Evolutionary conservation across 345 rosid species (phyloP).

Genomic region (Hibiscus syriacus): DNA sequence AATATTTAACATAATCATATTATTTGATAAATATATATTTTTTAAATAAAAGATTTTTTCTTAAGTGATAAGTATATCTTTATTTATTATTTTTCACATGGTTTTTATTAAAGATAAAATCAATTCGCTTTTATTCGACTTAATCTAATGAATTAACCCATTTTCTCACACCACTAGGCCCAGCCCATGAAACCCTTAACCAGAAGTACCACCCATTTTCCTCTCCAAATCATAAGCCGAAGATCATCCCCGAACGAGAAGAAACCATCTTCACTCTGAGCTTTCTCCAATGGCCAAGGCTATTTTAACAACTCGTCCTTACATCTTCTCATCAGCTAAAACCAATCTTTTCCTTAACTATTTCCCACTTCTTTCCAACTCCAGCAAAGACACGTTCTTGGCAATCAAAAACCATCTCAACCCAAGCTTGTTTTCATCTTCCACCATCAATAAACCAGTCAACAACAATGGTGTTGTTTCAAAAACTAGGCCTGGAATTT

Average conservation of each 20-base stretch:
- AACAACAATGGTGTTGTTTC: conserved; percentile 9
- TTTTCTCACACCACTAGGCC: too few species aligned
- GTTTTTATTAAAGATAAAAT: too few species aligned
- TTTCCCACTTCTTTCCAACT: neutral
- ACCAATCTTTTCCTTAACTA: neutral
- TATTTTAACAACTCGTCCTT: neutral
- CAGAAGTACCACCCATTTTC: neutral
- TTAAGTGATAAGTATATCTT: too few species aligned
- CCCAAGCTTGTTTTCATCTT: neutral
- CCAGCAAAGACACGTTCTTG: neutral
- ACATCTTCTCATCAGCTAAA: neutral
- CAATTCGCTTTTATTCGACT: too few species aligned
- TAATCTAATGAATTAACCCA: too few species aligned
- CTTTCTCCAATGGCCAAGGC: neutral
- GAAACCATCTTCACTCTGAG: neutral
- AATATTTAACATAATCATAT: too few species aligned
- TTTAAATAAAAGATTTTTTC: too few species aligned
- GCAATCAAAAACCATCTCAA: too few species aligned
- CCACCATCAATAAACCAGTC: conserved; percentile 14
- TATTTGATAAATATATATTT: too few species aligned
- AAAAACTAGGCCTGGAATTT: conserved; percentile 24
- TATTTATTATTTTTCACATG: too few species aligned
- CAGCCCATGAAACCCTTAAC: too few species aligned
- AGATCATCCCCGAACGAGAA: neutral
- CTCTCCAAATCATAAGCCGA: neutral